Base-by-base conservation (phyloP, 441 rosid species). In the Adansonia gregorii region DNA sequence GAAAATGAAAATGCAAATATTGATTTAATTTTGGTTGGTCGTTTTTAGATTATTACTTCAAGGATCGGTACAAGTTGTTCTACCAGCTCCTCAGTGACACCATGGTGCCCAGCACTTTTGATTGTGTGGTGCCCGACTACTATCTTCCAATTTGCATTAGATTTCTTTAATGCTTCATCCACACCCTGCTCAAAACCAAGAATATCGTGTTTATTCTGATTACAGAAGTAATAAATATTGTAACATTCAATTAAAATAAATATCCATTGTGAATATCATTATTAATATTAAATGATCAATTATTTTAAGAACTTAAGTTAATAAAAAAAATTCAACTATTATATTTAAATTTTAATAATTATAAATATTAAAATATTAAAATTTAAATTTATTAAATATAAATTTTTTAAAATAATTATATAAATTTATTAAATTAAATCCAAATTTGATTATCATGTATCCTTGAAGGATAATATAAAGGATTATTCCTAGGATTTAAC, bases 61-160 rank as follows among this genome's bases (percentile, higher is more conserved):
- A 94, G 88, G 76, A 93, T 87, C 11, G 98, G 98, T 19, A 94
- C 85, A 66, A 94, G 92, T 45, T 75, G 89, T 8, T 56, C 27
- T 0, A 73, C 83, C 24, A 93, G 86, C 81, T 90, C 98, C 4
- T 48, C 24, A 0, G 98, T 94, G 76, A 72, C 83, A 64, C 94
- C 92, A 67, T 93, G 98, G 0, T 84, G 39, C 51, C 98, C 94
- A 1, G 92, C 97, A 14, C 95, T 92, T 79, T 80, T 85, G 67
- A 93, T 93, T 46, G 92, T 89, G 20, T 93, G 98, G 74, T 93
- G 98, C 4, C 98, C 98, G 0, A 94, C 89, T 35, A 92, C 97
- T 41, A 94, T 80, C 80, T 94, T 94, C 98, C 98, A 92, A 14
- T 80, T 82, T 7, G 97, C 92, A n/a, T 27, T 46, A 8, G 98